Evolutionary conservation across 78 protist species (phyloP).

Genomic region (Trichosphaerium sp.): DNA sequence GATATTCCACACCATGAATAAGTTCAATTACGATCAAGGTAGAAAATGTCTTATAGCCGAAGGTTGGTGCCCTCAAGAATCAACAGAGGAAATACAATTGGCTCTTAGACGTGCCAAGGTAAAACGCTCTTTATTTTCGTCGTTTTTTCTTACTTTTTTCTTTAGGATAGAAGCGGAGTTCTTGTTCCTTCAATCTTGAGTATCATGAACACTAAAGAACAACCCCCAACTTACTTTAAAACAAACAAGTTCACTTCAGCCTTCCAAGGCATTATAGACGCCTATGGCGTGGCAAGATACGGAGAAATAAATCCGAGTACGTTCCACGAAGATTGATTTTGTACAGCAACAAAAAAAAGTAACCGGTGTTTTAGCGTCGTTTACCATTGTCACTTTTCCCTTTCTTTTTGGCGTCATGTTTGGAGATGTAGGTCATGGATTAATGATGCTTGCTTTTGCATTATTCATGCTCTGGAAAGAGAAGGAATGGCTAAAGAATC

Average conservation of each 20-base stretch:
- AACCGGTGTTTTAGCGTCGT: not conserved
- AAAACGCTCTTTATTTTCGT: not conserved
- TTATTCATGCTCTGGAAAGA: slow-evolving; percentile 23
- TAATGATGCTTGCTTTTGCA: slow-evolving; percentile 47
- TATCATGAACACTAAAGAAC: slow-evolving; percentile 22
- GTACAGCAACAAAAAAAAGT: not conserved
- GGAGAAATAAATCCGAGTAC: slow-evolving; percentile 84
- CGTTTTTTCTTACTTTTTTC: not conserved
- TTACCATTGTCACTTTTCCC: slow-evolving; percentile 91
- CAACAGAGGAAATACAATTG: slow-evolving; percentile 15
- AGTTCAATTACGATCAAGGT: slow-evolving; percentile 67
- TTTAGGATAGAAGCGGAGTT: slow-evolving; percentile 24
- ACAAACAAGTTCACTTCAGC: slow-evolving; percentile 56
- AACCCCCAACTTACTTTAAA: slow-evolving; percentile 91
- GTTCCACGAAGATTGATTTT: no score
- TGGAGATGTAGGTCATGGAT: slow-evolving; percentile 95
- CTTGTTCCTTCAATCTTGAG: slow-evolving; percentile 55
- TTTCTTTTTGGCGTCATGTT: slow-evolving; percentile 97
- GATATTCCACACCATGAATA: slow-evolving; percentile 84
- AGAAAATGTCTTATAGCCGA: slow-evolving; percentile 63
- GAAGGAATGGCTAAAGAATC: slow-evolving; percentile 27
- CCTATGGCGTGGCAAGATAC: slow-evolving; percentile 93
- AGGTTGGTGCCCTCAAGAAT: slow-evolving; percentile 75
- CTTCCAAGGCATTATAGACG: slow-evolving; percentile 87
- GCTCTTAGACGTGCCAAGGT: slow-evolving; percentile 49